phyloP scores from a whole-genome alignment of 1,284 basidiomycete genomes.

The Fomitopsis pinicola region DNA sequence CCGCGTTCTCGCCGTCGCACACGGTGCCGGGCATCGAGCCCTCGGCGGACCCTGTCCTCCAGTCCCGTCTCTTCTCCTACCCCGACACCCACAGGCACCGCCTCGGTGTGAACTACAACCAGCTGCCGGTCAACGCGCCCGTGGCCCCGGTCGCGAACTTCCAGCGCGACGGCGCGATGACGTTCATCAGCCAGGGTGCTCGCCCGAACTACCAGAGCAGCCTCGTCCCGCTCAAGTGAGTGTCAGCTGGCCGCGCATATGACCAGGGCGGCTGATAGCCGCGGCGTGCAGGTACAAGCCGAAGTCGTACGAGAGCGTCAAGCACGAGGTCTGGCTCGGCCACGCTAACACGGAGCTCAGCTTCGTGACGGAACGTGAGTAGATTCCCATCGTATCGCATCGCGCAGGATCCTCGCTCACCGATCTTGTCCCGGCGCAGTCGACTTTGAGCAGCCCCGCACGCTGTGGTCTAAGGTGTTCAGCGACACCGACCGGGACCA shows the following conservation, averaged over 20 bases:
- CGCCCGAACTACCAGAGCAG: conserved; percentile 86
- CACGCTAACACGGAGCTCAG: conserved; percentile 71
- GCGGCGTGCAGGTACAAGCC: conserved; percentile 25
- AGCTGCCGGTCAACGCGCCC: conserved; percentile 88
- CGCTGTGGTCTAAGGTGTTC: conserved; percentile 77
- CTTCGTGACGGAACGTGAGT: conserved; percentile 75
- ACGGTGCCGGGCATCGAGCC: conserved; percentile 85
- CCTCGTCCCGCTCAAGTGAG: conserved; percentile 59
- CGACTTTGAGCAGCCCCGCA: conserved; percentile 90
- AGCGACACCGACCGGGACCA: conserved; percentile 62
- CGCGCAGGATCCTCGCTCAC: conserved; percentile 8
- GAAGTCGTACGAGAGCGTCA: conserved; percentile 36
- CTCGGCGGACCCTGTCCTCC: conserved; percentile 86
- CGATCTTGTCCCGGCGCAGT: conserved; percentile 34
- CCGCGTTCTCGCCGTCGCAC: conserved; percentile 85
- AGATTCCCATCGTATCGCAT: background rate
- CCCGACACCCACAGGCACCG: conserved; percentile 89
- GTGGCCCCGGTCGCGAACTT: conserved; percentile 77
- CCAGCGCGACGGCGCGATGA: conserved; percentile 73
- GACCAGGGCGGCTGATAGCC: background rate
- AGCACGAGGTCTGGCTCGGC: conserved; percentile 77
- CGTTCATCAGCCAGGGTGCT: conserved; percentile 75
- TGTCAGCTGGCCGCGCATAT: background rate
- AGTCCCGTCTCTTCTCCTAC: conserved; percentile 93
- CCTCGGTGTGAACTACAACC: conserved; percentile 83